Base-by-base conservation (phyloP, 371 early-diverging fungal genomes). In the Mortierella sp. region DNA sequence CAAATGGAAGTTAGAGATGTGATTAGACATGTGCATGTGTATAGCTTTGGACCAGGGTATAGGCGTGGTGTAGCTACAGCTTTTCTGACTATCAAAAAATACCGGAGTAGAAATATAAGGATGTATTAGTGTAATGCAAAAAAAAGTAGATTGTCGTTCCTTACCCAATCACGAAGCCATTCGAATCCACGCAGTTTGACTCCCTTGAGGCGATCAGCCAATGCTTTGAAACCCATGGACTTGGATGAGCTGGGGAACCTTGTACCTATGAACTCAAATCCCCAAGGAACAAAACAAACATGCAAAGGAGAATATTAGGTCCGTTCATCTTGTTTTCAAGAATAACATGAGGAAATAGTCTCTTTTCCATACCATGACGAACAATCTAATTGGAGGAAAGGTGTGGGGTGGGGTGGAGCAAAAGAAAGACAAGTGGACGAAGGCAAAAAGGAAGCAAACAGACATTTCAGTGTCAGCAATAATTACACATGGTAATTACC, bases 121-220 rank as follows among this genome's bases (percentile, higher is more conserved):
- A 3, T 50, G 50, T 16, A 50, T 19, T n/a, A 26, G 8, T 3
- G n/a, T 63, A 19, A 21, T 26, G 14, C 4, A 57, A 57, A 54
- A 55, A 0, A 16, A 38, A 54, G 31, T 13, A 24, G 38, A 58
- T 28, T 31, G 5, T 19, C 31, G 28, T 31, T 19, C 10, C 54
- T n/a, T 81, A 85, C 86, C 86, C 86, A 85, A 21, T 70, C 16
- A 13, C 52, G 28, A 5, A 85, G 68, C 86, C 86, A 85, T 28
- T 85, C 80, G n/a, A 74, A 72, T 63, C 82, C 82, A 31, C 72
- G 80, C 9, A 77, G 57, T 0, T 16, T 44, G 19, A 63, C n/a
- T 3, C 55, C 24, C 42, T 54, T 57, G 44, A 85, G 77, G 52
- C 75, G 79, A 1, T 76, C 77, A 1, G 77, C 31, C 34, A 85